phyloP scores from a whole-genome alignment of 495 filamentous ascomycete species.

The Podospora sp. region DNA sequence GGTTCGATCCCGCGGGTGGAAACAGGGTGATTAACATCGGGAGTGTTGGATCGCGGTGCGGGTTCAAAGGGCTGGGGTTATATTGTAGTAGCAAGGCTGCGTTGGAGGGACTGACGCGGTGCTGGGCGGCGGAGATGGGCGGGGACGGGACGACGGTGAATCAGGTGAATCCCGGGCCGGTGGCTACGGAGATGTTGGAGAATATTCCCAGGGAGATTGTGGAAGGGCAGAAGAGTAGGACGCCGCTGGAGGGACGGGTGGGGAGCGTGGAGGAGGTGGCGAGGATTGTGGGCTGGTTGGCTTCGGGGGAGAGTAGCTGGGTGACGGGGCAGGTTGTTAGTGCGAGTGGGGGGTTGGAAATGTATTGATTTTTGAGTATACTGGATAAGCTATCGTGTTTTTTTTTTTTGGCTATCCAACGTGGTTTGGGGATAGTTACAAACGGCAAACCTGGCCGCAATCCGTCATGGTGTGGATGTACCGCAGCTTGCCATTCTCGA shows the following conservation, averaged over 20 bases:
- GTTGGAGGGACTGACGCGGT: constrained; percentile 67
- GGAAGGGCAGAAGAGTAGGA: constrained; percentile 53
- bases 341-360: constrained; percentile 55
- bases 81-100: constrained; percentile 67
- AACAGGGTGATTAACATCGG: constrained; percentile 59
- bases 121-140: constrained; percentile 64
- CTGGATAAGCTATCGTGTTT: too few relatives aligned
- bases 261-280: constrained; percentile 65
- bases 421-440: background rate
- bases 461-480: constrained; percentile 49
- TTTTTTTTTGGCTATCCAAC: background rate
- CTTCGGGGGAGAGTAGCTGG: constrained; percentile 54
- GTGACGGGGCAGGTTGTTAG: constrained; percentile 62
- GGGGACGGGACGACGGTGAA: constrained; percentile 65
- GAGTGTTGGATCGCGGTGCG: constrained; percentile 49
- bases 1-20: constrained; percentile 44
- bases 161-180: constrained; percentile 63
- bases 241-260: constrained; percentile 54
- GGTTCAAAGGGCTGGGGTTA: constrained; percentile 42
- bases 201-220: constrained; percentile 57
- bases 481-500: constrained; percentile 46
- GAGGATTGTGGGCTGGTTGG: constrained; percentile 55
- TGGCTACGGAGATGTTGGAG: constrained; percentile 62
- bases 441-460: constrained; percentile 20
- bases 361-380: constrained; percentile 30